Conservation (phyloP, 768 basidiomycete genomes). For the Kwoniella newhampshirensis region DNA sequence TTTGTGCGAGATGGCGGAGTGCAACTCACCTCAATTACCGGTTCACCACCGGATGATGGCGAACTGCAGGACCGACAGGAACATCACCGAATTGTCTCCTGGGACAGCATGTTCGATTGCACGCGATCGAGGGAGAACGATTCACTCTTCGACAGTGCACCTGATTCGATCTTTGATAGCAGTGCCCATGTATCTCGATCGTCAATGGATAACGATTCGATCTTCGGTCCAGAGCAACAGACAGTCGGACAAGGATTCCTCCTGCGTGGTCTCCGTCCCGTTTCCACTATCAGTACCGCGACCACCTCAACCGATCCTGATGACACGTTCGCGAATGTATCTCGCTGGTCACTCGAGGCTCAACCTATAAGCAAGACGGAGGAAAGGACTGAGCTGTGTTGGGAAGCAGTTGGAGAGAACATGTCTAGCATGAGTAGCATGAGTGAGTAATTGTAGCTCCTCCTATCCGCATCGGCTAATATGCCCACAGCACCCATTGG, state of each 20-base stretch:
- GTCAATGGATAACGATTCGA: constrained; percentile 21
- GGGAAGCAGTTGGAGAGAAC: constrained; percentile 31
- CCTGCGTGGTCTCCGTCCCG: constrained; percentile 34
- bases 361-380: constrained; percentile 14
- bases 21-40: constrained; percentile 41
- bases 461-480: not conserved
- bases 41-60: constrained; percentile 33
- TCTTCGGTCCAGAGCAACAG: constrained; percentile 29
- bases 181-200: not conserved
- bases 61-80: not conserved
- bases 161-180: constrained; percentile 7
- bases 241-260: constrained; percentile 22
- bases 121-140: constrained; percentile 17
- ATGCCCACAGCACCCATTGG: constrained; percentile 2
- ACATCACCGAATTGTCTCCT: constrained; percentile 13
- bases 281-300: constrained; percentile 29
- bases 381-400: constrained; percentile 15
- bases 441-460: constrained; percentile 4
- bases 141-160: constrained; percentile 8
- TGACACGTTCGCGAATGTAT: constrained; percentile 35
- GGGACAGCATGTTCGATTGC: constrained; percentile 26
- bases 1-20: constrained; percentile 46
- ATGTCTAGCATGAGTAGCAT: constrained; percentile 29
- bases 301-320: constrained; percentile 22
- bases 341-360: constrained; percentile 12